Evolutionary conservation across 2,329 filamentous ascomycete genomes (phyloP), one percentile per base, ranked within the genome.

Genomic region (Venturia oleaginea): DNA sequence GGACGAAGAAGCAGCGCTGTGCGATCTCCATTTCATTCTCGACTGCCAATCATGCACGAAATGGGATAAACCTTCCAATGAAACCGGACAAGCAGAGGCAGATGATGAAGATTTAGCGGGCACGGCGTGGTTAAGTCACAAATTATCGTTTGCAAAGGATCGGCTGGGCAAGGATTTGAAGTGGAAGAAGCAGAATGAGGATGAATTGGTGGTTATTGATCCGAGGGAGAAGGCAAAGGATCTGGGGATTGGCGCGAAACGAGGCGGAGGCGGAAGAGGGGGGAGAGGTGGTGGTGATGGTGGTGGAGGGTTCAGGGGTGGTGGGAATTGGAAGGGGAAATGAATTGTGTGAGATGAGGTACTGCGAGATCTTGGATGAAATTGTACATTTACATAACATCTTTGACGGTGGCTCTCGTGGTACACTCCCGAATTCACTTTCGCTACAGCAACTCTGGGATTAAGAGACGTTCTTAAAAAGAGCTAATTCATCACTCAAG

Each of bases 11-110:
- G 87, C 86, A 2, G 83, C 83, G 61, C 81, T 95, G 4, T 99
- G 94, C 72, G 94, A 97, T 74, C 78, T 99, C 42, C 94, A 99
- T 74, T 99, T 97, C 75, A 95, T 99, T 67, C 90, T 89, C 60
- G 90, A 95, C 70, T 99, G 94, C 75, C 91, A 96, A 73, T 96
- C 91, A 55, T 97, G 94, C 75, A 86, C 85, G 65, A 84, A 88
- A 0, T 96, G 92, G 91, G 89, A 95, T 24, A 86, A 89, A 67
- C 80, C 85, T 63, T 79, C 84, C 46, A 82, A 83, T 24, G 82
- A 81, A 40, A 85, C 87, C 62, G 86, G 84, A 42, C 79, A 80
- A 15, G 79, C 82, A 27, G 79, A 79, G 2, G 84, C 87, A 3
- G 83, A 81, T 68, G 83, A 85, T 66, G 85, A 85, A 60, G 74